These are phyloP conservation scores for Mycena galericulata DNA, from an alignment of 768 basidiomycete species.

Conservation along the genomic window DNA sequence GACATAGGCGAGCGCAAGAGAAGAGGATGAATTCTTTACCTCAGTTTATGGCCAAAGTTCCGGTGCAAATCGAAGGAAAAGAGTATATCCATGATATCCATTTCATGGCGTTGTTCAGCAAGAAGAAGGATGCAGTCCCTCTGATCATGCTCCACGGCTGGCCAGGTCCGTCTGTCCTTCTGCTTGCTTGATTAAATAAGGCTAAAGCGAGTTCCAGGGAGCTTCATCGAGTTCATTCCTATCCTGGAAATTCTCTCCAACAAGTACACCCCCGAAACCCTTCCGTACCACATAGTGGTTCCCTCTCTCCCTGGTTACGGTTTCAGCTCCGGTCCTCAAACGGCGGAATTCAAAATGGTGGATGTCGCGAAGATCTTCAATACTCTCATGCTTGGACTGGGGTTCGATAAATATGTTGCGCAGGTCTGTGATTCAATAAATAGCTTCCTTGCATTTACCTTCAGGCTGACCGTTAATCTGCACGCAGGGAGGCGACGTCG, in stretches of 20 bases:
- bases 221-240: conserved; percentile 25
- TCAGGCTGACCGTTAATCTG: conserved; percentile 7
- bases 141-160: conserved; percentile 21
- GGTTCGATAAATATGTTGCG: conserved; percentile 23
- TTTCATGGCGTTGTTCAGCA: conserved; percentile 22
- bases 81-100: conserved; percentile 24
- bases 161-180: conserved; percentile 21
- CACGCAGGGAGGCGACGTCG: conserved; percentile 14
- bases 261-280: conserved; percentile 22
- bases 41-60: conserved; percentile 19
- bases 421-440: conserved; percentile 22
- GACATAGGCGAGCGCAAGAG: conserved; percentile 21
- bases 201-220: conserved; percentile 19
- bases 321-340: conserved; percentile 21
- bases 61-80: conserved; percentile 18
- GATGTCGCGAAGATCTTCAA: conserved; percentile 24
- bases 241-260: conserved; percentile 21
- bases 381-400: conserved; percentile 20
- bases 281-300: conserved; percentile 17
- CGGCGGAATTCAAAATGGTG: conserved; percentile 14
- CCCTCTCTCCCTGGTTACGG: conserved; percentile 18
- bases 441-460: conserved; percentile 15
- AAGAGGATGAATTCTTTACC: conserved; percentile 21
- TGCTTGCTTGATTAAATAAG: background rate
- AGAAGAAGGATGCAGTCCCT: conserved; percentile 20